phyloP scores from a whole-genome alignment of 805 yeast genomes.

The Trichomonascus vanleenenianus region DNA sequence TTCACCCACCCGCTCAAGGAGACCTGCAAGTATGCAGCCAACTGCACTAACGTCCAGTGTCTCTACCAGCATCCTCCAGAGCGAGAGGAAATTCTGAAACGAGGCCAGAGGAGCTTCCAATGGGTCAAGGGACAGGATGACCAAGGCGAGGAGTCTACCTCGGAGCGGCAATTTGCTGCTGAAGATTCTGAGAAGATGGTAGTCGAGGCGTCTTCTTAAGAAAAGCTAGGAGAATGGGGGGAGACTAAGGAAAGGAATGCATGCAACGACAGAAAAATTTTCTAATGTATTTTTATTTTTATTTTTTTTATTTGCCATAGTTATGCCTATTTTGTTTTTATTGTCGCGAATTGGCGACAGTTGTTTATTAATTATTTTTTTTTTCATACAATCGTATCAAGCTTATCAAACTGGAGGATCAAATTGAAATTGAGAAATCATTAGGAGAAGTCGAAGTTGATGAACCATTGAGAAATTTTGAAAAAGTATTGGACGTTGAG shows the following conservation, averaged over 20 bases:
- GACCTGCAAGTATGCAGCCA: conserved; percentile 70
- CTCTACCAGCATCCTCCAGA: conserved; percentile 71
- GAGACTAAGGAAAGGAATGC: background rate
- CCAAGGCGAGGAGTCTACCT: conserved; percentile 31
- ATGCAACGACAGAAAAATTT: background rate
- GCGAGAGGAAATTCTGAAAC: conserved; percentile 35
- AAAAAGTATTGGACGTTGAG: too few relatives aligned
- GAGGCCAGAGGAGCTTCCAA: conserved; percentile 11
- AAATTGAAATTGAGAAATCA: too few relatives aligned
- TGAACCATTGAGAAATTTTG: too few relatives aligned
- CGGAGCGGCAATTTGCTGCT: conserved; percentile 66
- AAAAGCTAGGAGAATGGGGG: background rate
- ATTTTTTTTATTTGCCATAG: background rate
- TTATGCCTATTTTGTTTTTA: background rate
- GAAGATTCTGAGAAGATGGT: conserved; percentile 14
- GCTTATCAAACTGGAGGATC: too few relatives aligned
- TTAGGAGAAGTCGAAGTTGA: too few relatives aligned
- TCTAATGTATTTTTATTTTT: background rate
- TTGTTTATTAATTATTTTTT: background rate
- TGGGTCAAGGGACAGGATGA: conserved; percentile 10
- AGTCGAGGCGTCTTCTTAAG: conserved; percentile 2
- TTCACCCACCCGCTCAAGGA: conserved; percentile 77
- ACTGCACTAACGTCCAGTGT: conserved; percentile 68
- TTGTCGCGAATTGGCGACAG: too few relatives aligned
- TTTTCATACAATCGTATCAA: too few relatives aligned